These are phyloP conservation scores for Haplosporangium gracile DNA, from an alignment of 192 early-diverging fungal genomes.

Conservation along the genomic window DNA sequence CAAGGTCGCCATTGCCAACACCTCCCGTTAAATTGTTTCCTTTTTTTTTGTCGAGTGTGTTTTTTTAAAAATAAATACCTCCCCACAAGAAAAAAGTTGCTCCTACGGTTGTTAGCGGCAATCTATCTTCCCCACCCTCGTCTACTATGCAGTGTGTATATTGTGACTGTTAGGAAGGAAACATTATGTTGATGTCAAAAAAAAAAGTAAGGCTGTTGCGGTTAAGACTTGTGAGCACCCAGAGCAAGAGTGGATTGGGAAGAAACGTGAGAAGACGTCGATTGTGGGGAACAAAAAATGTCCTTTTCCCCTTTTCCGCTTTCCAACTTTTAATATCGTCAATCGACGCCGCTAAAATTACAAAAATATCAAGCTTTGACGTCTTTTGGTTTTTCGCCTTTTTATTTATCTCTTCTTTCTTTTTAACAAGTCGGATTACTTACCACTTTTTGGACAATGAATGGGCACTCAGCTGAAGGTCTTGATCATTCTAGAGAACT, in stretches of 20 bases:
- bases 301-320: not conserved
- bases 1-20: constrained; percentile 82
- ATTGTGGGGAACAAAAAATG: not conserved
- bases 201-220: not conserved
- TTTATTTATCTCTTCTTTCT: not conserved
- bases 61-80: constrained; percentile 36
- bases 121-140: not conserved
- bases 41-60: constrained; percentile 21
- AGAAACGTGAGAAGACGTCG: not conserved
- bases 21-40: constrained; percentile 78
- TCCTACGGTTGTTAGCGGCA: not conserved
- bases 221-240: not conserved
- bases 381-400: not conserved
- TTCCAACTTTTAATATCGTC: too few species aligned
- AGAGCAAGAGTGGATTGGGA: not conserved
- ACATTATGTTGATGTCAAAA: not conserved
- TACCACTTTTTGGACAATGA: not conserved
- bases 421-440: not conserved
- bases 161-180: not conserved
- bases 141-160: not conserved
- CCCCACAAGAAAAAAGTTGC: not conserved
- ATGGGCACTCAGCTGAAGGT: not conserved
- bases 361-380: too few species aligned
- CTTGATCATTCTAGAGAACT: not conserved
- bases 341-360: too few species aligned